These are phyloP conservation scores for Sporisorium iseilematis-ciliati DNA, from an alignment of 1,284 basidiomycete species.

Conservation along the genomic window DNA sequence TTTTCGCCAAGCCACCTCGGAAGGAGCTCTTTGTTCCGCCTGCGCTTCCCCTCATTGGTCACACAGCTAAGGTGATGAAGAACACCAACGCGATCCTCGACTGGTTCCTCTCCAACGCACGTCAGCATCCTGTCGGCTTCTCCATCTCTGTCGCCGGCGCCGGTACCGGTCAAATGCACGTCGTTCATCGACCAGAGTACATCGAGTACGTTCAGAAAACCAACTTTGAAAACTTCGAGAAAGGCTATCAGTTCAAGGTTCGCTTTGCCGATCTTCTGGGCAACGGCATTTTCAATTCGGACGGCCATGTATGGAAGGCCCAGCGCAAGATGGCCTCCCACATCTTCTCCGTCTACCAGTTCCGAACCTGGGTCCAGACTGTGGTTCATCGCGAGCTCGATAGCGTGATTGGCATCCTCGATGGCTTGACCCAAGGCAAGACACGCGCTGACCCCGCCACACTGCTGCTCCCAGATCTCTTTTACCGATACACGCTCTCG, in stretches of 20 bases:
- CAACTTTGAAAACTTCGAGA: conserved; percentile 65
- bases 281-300: conserved; percentile 63
- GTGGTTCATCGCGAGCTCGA: conserved; percentile 60
- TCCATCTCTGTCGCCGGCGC: conserved; percentile 24
- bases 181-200: conserved; percentile 54
- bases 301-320: conserved; percentile 64
- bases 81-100: conserved; percentile 25
- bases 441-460: conserved; percentile 28
- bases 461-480: conserved; percentile 48
- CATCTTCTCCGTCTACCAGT: conserved; percentile 63
- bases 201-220: conserved; percentile 67
- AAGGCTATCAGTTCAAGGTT: conserved; percentile 47
- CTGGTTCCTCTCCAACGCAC: conserved; percentile 17
- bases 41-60: conserved; percentile 43
- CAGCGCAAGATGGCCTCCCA: conserved; percentile 65
- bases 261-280: conserved; percentile 55
- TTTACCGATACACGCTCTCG: conserved; percentile 60
- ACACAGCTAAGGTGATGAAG: conserved; percentile 29
- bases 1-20: conserved; percentile 32
- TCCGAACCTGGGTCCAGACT: conserved; percentile 56
- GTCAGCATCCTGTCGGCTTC: conserved; percentile 30
- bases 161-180: conserved; percentile 39
- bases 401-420: conserved; percentile 44
- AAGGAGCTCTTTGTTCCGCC: conserved; percentile 36
- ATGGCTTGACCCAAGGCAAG: conserved; percentile 25